phyloP scores from a whole-genome alignment of 1,284 basidiomycete genomes.

The Malassezia arunalokei region DNA sequence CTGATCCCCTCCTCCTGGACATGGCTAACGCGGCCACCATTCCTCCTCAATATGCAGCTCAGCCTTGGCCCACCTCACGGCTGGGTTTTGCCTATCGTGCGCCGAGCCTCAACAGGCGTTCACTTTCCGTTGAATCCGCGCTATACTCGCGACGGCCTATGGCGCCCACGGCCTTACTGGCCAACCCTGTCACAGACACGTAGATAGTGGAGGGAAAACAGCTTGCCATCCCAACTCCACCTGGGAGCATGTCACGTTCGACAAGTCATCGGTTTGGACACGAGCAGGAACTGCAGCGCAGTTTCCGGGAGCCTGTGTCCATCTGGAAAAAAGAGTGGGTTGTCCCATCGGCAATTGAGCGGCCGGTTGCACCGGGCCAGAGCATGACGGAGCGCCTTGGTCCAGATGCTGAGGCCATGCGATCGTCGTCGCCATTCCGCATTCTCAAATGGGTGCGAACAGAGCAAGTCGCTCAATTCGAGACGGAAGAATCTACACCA shows the following conservation, averaged over 20 bases:
- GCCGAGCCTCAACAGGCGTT: neutral
- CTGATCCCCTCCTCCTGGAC: too few species aligned
- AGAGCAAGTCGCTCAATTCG: neutral
- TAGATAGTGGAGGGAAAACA: neutral
- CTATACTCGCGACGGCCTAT: neutral
- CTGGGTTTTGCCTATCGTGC: conserved; percentile 6
- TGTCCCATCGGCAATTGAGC: conserved; percentile 5
- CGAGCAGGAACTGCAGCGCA: conserved; percentile 12
- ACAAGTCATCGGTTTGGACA: conserved; percentile 9
- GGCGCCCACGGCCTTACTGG: conserved; percentile 9
- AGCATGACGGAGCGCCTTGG: conserved; percentile 9
- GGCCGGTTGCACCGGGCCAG: neutral
- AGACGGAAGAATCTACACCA: neutral
- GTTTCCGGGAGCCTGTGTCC: conserved; percentile 6
- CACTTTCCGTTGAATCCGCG: conserved; percentile 14
- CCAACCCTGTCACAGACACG: neutral
- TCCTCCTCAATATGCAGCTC: conserved; percentile 14
- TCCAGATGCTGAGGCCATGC: conserved; percentile 6
- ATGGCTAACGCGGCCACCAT: neutral
- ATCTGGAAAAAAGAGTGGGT: conserved; percentile 8
- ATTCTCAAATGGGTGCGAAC: conserved; percentile 17
- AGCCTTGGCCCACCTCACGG: conserved; percentile 4
- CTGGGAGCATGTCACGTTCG: conserved; percentile 11
- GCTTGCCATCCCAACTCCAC: neutral
- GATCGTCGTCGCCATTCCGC: conserved; percentile 8